phyloP scores from a whole-genome alignment of 1,284 basidiomycete genomes.

The Moesziomyces antarcticus region DNA sequence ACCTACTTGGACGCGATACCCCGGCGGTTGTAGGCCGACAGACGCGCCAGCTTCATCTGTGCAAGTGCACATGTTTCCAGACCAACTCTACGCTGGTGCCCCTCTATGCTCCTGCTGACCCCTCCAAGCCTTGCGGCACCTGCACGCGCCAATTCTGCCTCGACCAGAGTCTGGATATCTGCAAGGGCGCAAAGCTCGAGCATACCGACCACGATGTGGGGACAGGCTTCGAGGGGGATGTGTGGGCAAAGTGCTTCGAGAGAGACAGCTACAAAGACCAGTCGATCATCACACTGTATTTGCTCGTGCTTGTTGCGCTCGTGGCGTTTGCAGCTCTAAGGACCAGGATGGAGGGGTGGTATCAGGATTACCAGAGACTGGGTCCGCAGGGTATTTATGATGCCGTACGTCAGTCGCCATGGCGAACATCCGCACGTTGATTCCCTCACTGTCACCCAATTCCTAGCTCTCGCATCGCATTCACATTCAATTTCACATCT shows the following conservation, averaged over 20 bases:
- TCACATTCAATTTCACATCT: too few species aligned
- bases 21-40: not conserved
- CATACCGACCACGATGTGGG: conserved; percentile 64
- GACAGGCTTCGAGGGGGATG: conserved; percentile 67
- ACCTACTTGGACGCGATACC: not conserved
- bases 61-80: conserved; percentile 68
- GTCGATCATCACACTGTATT: conserved; percentile 60
- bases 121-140: conserved; percentile 60
- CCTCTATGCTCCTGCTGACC: conserved; percentile 52
- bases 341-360: conserved; percentile 25
- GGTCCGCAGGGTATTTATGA: conserved; percentile 26
- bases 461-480: too few species aligned
- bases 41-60: conserved; percentile 50
- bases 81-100: conserved; percentile 67
- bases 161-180: conserved; percentile 59
- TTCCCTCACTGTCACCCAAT: conserved; percentile 1
- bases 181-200: conserved; percentile 62
- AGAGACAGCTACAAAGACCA: conserved; percentile 64
- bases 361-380: conserved; percentile 13
- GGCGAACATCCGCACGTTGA: conserved; percentile 4
- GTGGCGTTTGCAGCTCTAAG: conserved; percentile 26
- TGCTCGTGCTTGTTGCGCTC: conserved; percentile 48
- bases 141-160: conserved; percentile 67
- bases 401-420: conserved; percentile 31
- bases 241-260: conserved; percentile 67